Percentiles rank a stretch among this genome's conserved stretches.
Conservation (phyloP, 176 grass and related monocot species). For the Musa itinerans region DNA sequence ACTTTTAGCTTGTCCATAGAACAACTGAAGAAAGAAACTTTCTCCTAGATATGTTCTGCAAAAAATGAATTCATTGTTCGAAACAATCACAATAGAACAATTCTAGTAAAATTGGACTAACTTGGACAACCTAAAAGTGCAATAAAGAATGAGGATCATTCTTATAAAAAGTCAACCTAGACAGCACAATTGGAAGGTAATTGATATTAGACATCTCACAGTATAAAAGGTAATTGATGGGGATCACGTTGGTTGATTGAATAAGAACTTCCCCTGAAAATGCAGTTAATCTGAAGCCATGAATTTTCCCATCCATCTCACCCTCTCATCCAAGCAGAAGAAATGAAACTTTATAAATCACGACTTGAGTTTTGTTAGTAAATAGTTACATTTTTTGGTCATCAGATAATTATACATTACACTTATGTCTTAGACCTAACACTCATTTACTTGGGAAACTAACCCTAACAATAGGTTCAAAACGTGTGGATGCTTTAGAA, state of each 20-base stretch:
- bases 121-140: too few species aligned
- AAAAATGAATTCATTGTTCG: too few species aligned
- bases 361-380: background rate
- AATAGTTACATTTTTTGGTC: background rate
- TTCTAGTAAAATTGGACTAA: too few species aligned
- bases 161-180: too few species aligned
- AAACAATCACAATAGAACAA: too few species aligned
- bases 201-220: too few species aligned
- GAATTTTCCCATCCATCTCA: background rate
- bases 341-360: background rate
- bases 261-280: background rate
- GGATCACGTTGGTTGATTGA: too few species aligned
- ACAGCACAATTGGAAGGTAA: too few species aligned
- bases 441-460: background rate
- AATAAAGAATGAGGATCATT: too few species aligned
- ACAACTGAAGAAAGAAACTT: background rate
- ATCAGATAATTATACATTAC: background rate
- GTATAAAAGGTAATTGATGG: too few species aligned
- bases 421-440: background rate
- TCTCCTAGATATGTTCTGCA: too few species aligned
- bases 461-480: background rate
- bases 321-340: background rate
- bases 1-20: background rate
- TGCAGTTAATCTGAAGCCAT: background rate
- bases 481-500: background rate